A percentile compares a stretch with the other conserved stretches of the same genome.
Evolutionary conservation across 768 basidiomycete genomes (phyloP).

Genomic region (Auriculariales sp.): DNA sequence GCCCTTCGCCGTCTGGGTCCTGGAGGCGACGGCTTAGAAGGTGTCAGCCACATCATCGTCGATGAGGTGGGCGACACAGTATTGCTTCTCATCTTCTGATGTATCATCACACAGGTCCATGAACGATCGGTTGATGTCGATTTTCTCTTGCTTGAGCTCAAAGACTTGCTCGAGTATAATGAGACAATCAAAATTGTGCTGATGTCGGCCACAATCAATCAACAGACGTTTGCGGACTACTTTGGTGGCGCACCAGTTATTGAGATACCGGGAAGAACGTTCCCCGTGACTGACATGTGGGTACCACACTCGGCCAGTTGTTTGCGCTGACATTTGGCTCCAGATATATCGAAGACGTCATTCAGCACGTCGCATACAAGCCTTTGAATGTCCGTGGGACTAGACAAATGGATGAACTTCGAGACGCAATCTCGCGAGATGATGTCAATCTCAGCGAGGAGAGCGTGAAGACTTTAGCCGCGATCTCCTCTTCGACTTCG

Average conservation of each 20-base stretch:
- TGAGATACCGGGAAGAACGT: conserved; percentile 68
- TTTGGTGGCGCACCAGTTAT: conserved; percentile 71
- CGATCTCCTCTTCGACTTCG: conserved; percentile 41
- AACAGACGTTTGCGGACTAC: conserved; percentile 69
- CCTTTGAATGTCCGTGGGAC: conserved; percentile 24
- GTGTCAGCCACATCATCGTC: conserved; percentile 73
- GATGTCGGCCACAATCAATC: conserved; percentile 95
- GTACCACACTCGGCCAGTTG: conserved; percentile 10
- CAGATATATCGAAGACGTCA: conserved; percentile 74
- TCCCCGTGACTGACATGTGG: conserved; percentile 64
- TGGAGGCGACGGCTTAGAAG: conserved; percentile 48
- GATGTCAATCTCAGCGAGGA: conserved; percentile 38
- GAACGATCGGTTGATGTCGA: conserved; percentile 88
- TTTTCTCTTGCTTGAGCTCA: conserved; percentile 72
- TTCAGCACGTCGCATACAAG: conserved; percentile 41
- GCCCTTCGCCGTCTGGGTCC: conserved; percentile 62
- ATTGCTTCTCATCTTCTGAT: neutral
- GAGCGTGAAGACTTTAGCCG: conserved; percentile 40
- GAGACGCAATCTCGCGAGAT: conserved; percentile 27
- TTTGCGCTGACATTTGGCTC: conserved; percentile 7
- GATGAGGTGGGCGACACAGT: conserved; percentile 50
- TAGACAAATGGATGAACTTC: conserved; percentile 31
- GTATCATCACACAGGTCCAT: conserved; percentile 43
- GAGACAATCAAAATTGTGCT: conserved; percentile 61
- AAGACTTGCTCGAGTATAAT: conserved; percentile 54